Evolutionary conservation across 208 protist genomes (phyloP).

Genomic region (Leptomonas seymouri): DNA sequence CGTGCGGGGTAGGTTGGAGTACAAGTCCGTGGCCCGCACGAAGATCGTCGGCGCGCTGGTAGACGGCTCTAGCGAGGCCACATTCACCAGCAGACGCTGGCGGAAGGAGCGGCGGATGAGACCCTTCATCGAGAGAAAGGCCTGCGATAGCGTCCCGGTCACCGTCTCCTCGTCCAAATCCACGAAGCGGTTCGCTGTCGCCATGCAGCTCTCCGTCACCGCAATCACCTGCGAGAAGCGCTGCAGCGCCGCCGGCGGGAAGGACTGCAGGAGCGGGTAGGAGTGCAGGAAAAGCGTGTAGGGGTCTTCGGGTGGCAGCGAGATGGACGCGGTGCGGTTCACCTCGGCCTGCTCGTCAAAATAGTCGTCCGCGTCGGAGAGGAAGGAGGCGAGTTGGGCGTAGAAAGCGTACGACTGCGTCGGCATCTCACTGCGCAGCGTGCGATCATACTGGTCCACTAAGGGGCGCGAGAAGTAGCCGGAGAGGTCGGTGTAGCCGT

Average conservation of each 20-base stretch:
- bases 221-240: constrained; percentile 68
- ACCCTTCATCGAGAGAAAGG: constrained; percentile 86
- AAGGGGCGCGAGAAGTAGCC: constrained; percentile 62
- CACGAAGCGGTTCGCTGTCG: constrained; percentile 83
- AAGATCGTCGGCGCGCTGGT: constrained; percentile 51
- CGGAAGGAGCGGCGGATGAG: constrained; percentile 82
- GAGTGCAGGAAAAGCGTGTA: constrained; percentile 39
- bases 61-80: constrained; percentile 62
- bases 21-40: constrained; percentile 77
- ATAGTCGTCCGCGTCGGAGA: constrained; percentile 77
- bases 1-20: constrained; percentile 73
- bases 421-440: constrained; percentile 49
- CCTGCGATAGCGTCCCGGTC: constrained; percentile 59
- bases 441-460: constrained; percentile 46
- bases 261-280: constrained; percentile 58
- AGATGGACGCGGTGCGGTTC: constrained; percentile 27
- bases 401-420: constrained; percentile 74
- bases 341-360: constrained; percentile 22
- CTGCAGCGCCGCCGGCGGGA: constrained; percentile 40
- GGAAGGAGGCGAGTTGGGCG: constrained; percentile 77
- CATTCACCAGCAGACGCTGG: constrained; percentile 70
- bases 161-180: constrained; percentile 82
- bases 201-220: constrained; percentile 90
- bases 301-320: constrained; percentile 29
- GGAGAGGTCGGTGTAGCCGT: constrained; percentile 83